Evolutionary conservation across 805 yeast genomes (phyloP).

Genomic region (Candida silvatica): DNA sequence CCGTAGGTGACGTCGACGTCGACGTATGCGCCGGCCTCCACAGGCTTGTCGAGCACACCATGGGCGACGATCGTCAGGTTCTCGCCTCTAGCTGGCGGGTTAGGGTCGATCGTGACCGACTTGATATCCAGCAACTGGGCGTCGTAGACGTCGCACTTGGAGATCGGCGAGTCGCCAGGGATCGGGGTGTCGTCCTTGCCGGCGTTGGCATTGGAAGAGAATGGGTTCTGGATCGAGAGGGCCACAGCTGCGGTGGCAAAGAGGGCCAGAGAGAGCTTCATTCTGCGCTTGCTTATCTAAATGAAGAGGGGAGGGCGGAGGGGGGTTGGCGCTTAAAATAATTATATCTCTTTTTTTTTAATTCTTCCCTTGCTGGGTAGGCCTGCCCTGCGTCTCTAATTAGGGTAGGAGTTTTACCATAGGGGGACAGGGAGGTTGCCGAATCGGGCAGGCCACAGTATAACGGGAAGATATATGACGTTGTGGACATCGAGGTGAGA

Average conservation of each 20-base stretch:
- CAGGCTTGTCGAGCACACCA: conserved; percentile 47
- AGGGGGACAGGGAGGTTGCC: no score
- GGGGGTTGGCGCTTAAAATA: no score
- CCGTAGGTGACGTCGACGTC: conserved; percentile 93
- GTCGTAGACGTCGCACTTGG: conserved; percentile 59
- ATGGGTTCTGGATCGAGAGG: not conserved
- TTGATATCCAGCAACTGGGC: conserved; percentile 59
- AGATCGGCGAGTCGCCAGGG: conserved; percentile 86
- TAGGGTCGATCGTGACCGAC: conserved; percentile 59
- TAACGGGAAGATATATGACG: no score
- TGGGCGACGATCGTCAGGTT: conserved; percentile 73
- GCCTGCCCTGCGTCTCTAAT: no score
- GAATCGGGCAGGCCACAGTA: no score
- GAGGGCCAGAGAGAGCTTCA: not conserved
- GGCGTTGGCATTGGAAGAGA: conserved; percentile 1
- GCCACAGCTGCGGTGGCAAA: conserved; percentile 1
- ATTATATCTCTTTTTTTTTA: no score
- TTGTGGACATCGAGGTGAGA: no score
- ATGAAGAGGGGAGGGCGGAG: not conserved
- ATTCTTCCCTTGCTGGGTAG: no score
- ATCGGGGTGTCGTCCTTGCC: conserved; percentile 67
- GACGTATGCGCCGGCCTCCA: conserved; percentile 85
- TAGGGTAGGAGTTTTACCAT: no score
- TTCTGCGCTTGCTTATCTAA: no score
- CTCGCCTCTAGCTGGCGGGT: conserved; percentile 83